These are phyloP conservation scores for Boeremia exigua DNA, from an alignment of 2,329 filamentous ascomycete species.

Conservation along the genomic window DNA sequence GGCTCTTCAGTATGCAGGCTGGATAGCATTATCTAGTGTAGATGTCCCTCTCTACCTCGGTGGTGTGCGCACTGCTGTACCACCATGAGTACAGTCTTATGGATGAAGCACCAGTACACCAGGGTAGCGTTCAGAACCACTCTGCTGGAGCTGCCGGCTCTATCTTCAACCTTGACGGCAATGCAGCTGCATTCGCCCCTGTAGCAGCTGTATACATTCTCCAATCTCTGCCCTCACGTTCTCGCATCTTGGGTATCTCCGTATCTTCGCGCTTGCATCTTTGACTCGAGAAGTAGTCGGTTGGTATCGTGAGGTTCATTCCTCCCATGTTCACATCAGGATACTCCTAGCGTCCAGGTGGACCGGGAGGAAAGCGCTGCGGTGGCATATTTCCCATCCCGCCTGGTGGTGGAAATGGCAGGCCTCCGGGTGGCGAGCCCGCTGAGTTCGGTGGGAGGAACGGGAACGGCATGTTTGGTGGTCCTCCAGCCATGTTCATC, in stretches of 20 bases:
- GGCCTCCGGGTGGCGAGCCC: slow-evolving; percentile 41
- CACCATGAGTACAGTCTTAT: slow-evolving; percentile 14
- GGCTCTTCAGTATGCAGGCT: slow-evolving; percentile 16
- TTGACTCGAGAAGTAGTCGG: slow-evolving; percentile 3
- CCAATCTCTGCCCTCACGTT: slow-evolving; percentile 8
- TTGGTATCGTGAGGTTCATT: slow-evolving; percentile 7
- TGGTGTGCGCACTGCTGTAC: slow-evolving; percentile 17
- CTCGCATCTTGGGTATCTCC: slow-evolving; percentile 27
- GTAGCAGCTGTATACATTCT: slow-evolving; percentile 21
- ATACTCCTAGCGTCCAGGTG: slow-evolving; percentile 33
- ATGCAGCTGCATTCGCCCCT: slow-evolving; percentile 27
- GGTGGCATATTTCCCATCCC: slow-evolving; percentile 40
- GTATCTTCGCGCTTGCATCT: slow-evolving; percentile 20
- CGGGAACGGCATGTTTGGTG: slow-evolving; percentile 42
- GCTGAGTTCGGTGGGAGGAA: slow-evolving; percentile 34
- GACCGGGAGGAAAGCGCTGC: slow-evolving; percentile 35
- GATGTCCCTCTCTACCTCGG: not conserved
- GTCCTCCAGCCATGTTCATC: slow-evolving; percentile 1
- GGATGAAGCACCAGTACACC: not conserved
- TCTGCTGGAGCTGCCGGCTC: not conserved
- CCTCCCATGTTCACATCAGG: slow-evolving; percentile 16
- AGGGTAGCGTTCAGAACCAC: not conserved
- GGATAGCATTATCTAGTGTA: slow-evolving; percentile 1
- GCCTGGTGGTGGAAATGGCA: slow-evolving; percentile 49
- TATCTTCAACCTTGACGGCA: slow-evolving; percentile 18